A percentile compares a stretch with the other conserved stretches of the same genome.
phyloP scores from a whole-genome alignment of 2,329 filamentous ascomycete species.

The Stagonosporopsis cucurbitacearum region DNA sequence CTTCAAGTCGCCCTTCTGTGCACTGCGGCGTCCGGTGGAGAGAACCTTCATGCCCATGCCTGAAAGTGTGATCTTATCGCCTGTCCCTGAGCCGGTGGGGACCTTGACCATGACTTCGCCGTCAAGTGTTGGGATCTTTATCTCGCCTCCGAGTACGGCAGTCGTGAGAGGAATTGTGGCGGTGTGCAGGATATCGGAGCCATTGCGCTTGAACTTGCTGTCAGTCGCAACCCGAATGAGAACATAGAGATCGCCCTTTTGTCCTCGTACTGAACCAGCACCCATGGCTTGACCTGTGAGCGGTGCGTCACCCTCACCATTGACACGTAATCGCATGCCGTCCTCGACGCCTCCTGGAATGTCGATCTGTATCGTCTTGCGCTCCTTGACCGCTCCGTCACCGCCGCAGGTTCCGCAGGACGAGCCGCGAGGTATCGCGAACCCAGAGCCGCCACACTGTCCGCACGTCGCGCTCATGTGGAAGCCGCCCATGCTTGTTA shows the following conservation, averaged over 20 bases:
- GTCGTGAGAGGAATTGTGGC: conserved; percentile 91
- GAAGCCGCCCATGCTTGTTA: conserved; percentile 93
- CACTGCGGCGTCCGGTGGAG: conserved; percentile 60
- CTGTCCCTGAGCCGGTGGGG: conserved; percentile 87
- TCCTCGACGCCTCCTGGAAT: conserved; percentile 97
- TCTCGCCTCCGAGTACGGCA: conserved; percentile 88
- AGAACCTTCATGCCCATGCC: conserved; percentile 96
- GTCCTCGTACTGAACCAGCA: conserved; percentile 64
- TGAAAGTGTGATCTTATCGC: conserved; percentile 85
- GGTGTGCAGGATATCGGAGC: conserved; percentile 91
- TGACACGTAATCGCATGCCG: conserved; percentile 87
- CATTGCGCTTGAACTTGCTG: conserved; percentile 84
- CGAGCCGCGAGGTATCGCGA: conserved; percentile 75
- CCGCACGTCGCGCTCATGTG: conserved; percentile 93
- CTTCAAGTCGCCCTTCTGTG: conserved; percentile 77
- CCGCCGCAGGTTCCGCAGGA: conserved; percentile 83
- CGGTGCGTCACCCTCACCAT: conserved; percentile 86
- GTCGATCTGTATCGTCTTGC: conserved; percentile 83
- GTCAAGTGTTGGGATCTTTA: conserved; percentile 87
- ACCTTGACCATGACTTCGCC: conserved; percentile 91
- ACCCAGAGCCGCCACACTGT: conserved; percentile 79
- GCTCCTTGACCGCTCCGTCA: conserved; percentile 82
- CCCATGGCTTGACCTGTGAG: conserved; percentile 73
- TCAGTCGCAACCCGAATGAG: conserved; percentile 89
- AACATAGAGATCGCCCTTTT: conserved; percentile 88